Evolutionary conservation across 495 filamentous ascomycete species (phyloP), one percentile per base, ranked within the genome.

Genomic region (Margaritispora aquatica): DNA sequence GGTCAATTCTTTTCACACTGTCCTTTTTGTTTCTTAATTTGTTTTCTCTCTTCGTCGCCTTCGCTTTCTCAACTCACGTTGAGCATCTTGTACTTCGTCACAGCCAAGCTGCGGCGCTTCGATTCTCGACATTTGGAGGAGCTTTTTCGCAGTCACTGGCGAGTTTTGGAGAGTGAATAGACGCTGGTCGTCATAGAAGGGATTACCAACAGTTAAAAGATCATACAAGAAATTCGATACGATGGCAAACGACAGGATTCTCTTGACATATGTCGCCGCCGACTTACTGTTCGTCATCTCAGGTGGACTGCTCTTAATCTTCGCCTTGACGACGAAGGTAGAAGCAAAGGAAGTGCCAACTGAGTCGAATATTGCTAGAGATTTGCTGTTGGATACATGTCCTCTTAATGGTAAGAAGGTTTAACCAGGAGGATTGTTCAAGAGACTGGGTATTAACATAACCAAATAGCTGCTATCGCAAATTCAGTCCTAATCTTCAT

Each of bases 271-370:
- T 69, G 57, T 85, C 56, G 67, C 74, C 56, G 64, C 74, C 59
- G 80, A 89, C 66, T 58, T 79, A 61, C 70, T 90, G 66, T 88
- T 89, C 69, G 72, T 85, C 20, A 68, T 74, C 20, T 82, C 82
- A 58, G 88, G 87, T 62, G 77, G 76, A 54, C 73, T 90, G 54
- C 75, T 89, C 59, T 65, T 89, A 56, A 79, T 75, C 55, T 85
- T 86, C 62, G 81, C 84, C 21, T 64, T 89, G 64, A 74, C 84
- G 56, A 79, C 76, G 72, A 77, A 73, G 71, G 73, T 68, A 63
- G 73, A 69, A 64, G 73, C 75, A 69, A 73, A 68, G 27, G 63
- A 62, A 60, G 74, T 61, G 55, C 72, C 65, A 60, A 87, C 70
- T 66, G 73, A 70, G 54, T 71, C 69, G 60, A 85, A 74, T 38